Evolutionary conservation across 2,329 filamentous ascomycete genomes (phyloP), one percentile per base, ranked within the genome.

Genomic region (Hypoxylon sp.): DNA sequence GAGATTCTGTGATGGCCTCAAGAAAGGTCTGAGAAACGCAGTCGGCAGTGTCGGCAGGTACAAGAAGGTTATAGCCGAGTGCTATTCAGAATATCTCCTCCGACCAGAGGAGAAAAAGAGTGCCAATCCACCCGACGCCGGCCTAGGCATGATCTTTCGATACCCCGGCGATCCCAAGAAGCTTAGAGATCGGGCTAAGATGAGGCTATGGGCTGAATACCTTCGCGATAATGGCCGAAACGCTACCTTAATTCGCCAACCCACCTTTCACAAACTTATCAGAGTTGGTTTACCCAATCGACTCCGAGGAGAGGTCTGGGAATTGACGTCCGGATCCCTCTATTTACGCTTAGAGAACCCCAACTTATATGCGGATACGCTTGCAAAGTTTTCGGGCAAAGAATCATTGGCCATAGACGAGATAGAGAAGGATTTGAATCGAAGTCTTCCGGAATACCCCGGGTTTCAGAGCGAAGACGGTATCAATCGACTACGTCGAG

Each of bases 391-490:
- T 71, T 87, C 90, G 6, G 95, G 95, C 6, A 87, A 90, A 74
- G 92, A 96, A 69, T 98, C 94, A 10, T 85, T 99, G 64, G 95
- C 95, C 46, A 98, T 98, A 71, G 95, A 99, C 76, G 95, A 99
- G 82, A 99, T 99, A 68, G 95, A 99, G 76, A 99, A 99, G 78
- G 95, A 99, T 75, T 81, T 99, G 51, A 99, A 99, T 78, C 89
- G 95, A 69, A 97, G 94, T 82, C 81, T 99, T 69, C 95, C 95
- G 1, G 95, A 99, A 78, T 99, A 99, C 76, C 93, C 95, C 17
- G 95, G 95, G 0, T 99, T 97, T 74, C 95, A 99, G 79, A 97
- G 91, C 73, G 91, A 97, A 76, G 94, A 97, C 73, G 95, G 95
- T 15, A 99, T 99, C 68, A 92, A 90, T 46, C 87, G 95, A 19